These are phyloP conservation scores for Backusella luteola DNA, from an alignment of 192 early-diverging fungal species.

Conservation along the genomic window DNA sequence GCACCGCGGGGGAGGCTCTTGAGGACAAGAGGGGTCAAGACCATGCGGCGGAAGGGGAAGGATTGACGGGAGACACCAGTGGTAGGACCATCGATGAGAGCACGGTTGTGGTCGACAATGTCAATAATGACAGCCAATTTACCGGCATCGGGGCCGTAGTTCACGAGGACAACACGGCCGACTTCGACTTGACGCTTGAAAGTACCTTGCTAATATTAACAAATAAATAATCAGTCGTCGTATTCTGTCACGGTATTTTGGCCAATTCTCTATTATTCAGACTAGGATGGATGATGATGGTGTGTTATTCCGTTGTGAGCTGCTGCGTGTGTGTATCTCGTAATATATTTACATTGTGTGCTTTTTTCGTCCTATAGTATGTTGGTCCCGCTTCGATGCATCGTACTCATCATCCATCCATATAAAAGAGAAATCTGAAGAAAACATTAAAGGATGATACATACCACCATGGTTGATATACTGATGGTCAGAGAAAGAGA, in stretches of 20 bases:
- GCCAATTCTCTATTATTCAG: neutral
- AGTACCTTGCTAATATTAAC: conserved; percentile 42
- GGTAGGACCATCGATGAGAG: conserved; percentile 96
- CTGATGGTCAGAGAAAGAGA: conserved; percentile 28
- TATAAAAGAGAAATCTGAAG: neutral
- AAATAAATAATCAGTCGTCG: neutral
- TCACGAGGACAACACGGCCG: conserved; percentile 96
- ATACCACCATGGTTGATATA: conserved; percentile 36
- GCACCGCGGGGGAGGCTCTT: conserved; percentile 80
- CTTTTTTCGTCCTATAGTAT: neutral
- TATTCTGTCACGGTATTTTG: neutral
- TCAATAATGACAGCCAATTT: conserved; percentile 99
- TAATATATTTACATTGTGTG: too few species aligned
- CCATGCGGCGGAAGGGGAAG: conserved; percentile 85
- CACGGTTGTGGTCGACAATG: conserved; percentile 98
- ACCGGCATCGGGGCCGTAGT: conserved; percentile 90
- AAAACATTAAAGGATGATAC: neutral
- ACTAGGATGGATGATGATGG: neutral
- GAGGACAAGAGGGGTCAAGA: conserved; percentile 87
- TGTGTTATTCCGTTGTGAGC: neutral
- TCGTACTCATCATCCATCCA: neutral
- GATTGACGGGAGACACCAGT: conserved; percentile 87
- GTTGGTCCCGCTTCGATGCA: neutral
- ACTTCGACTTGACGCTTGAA: conserved; percentile 95
- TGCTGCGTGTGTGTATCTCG: neutral